Percentiles rank a stretch among this genome's conserved stretches.
phyloP scores from a whole-genome alignment of 140 eudicot genomes.

The Bidens hawaiensis region DNA sequence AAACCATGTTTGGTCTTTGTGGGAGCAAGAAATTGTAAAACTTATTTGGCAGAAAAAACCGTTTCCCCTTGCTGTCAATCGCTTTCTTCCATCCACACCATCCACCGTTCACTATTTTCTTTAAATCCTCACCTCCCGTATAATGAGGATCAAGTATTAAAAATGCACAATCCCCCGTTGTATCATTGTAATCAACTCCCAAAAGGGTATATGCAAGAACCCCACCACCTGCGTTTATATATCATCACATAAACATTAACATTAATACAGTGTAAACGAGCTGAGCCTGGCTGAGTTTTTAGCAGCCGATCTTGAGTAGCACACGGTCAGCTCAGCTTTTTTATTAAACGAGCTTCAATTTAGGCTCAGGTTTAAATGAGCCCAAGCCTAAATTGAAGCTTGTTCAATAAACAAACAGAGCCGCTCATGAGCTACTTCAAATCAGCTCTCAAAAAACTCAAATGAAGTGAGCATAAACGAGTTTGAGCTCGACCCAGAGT shows the following conservation, averaged over 20 bases:
- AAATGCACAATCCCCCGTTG: slow-evolving; percentile 91
- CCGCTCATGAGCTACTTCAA: background rate
- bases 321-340: too few species aligned
- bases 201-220: slow-evolving; percentile 92
- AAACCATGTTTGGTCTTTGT: slow-evolving; percentile 89
- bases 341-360: too few species aligned
- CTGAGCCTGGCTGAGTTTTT: too few species aligned
- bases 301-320: too few species aligned
- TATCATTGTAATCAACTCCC: slow-evolving; percentile 88
- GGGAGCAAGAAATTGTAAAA: slow-evolving; percentile 93
- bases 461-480: background rate
- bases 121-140: slow-evolving; percentile 76
- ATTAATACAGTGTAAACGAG: background rate
- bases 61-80: slow-evolving; percentile 85
- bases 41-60: slow-evolving; percentile 77
- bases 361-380: too few species aligned
- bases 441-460: background rate
- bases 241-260: background rate
- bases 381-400: too few species aligned
- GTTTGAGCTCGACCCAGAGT: background rate
- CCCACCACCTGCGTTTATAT: slow-evolving; percentile 72
- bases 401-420: background rate
- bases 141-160: slow-evolving; percentile 95
- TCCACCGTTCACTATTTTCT: slow-evolving; percentile 87
- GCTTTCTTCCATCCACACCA: slow-evolving; percentile 99